Base-by-base conservation (phyloP, 495 filamentous ascomycete species). In the Penicillium samsonianum region DNA sequence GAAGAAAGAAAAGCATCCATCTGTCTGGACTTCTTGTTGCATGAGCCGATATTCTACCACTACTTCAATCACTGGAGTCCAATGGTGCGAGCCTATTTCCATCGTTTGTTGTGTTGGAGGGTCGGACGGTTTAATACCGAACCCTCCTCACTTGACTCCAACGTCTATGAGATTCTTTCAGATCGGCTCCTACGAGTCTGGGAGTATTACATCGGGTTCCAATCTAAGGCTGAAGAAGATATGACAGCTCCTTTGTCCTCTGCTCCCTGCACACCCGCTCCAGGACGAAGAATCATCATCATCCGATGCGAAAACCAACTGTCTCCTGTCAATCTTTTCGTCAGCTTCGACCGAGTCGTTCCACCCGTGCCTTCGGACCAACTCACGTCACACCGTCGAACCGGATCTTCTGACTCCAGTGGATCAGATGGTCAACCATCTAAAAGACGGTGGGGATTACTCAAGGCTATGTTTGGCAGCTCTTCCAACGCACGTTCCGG, bases 1-100 rank as follows among this genome's bases (percentile, higher is more conserved):
- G 83, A 87, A 16, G 72, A 77, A 35, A 82, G 90, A 48, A 96
- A 94, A 69, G 79, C 84, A 25, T 72, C 78, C 9, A 68, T 96
- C 22, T 96, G 91, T 65, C 61, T 90, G 3, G 86, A 86, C 17
- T 95, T 95, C 80, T 75, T 98, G 30, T 67, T 98, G n/a, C 80
- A 85, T 23, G 86, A 88, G 58, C 80, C 87, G 38, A 78, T 87
- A 16, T 98, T 97, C 70, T 85, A 90, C 47, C 85, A 83, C 55
- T 85, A 91, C 61, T 98, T 98, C 75, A 92, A 87, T 67, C 91
- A 97, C 68, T 98, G 94, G 94, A 97, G 93, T 73, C 94, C 94
- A 2, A 97, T 98, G 94, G 92, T 96, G 26, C 84, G 94, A 58
- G 90, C 92, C 17, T 98, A 98, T 71, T 98, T 87, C 67, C 94